These are phyloP conservation scores for Neohortaea acidophila DNA, from an alignment of 495 filamentous ascomycete species.

Conservation along the genomic window DNA sequence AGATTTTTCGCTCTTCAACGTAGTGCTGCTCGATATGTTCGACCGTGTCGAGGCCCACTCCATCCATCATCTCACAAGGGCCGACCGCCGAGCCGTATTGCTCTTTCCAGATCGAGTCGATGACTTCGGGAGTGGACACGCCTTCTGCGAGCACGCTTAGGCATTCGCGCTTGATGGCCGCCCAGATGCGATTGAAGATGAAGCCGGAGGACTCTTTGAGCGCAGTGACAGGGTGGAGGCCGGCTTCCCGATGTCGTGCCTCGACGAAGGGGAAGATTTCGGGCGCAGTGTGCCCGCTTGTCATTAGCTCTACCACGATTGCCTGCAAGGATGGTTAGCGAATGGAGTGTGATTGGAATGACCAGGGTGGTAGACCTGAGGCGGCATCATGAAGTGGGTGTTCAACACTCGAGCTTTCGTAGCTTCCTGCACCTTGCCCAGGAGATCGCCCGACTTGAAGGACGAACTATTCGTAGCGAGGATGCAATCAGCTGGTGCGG, in stretches of 20 bases:
- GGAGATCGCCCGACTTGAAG: conserved; percentile 33
- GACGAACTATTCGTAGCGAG: conserved; percentile 38
- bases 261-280: conserved; percentile 32
- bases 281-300: conserved; percentile 32
- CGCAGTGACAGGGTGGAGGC: conserved; percentile 29
- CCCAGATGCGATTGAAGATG: conserved; percentile 45
- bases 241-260: conserved; percentile 30
- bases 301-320: conserved; percentile 39
- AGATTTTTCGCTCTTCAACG: conserved; percentile 23
- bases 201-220: conserved; percentile 39
- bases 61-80: conserved; percentile 16
- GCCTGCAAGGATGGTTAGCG: not conserved
- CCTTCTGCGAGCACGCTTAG: conserved; percentile 37
- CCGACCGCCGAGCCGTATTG: conserved; percentile 22
- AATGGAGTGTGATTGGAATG: not conserved
- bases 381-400: conserved; percentile 41
- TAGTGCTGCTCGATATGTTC: conserved; percentile 33
- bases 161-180: conserved; percentile 39
- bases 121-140: conserved; percentile 32
- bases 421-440: conserved; percentile 28
- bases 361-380: conserved; percentile 23
- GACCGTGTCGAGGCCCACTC: conserved; percentile 39
- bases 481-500: conserved; percentile 32
- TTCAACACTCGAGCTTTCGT: conserved; percentile 30
- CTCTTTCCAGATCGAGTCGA: conserved; percentile 33